Evolutionary conservation across 495 filamentous ascomycete genomes (phyloP).

Genomic region (Penicillium malachiteum): DNA sequence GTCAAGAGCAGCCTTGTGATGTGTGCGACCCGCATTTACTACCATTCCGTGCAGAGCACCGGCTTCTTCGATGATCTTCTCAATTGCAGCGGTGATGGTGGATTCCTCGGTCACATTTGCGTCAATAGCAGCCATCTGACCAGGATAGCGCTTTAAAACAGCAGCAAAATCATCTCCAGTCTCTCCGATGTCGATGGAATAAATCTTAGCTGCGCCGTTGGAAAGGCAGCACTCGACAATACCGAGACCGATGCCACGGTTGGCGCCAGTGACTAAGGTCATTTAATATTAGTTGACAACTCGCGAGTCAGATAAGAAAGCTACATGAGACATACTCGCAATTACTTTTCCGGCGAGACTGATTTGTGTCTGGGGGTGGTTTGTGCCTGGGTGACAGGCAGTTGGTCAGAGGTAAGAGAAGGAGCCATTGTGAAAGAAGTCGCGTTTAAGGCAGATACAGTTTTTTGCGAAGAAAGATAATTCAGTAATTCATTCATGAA

Average conservation of each 20-base stretch:
- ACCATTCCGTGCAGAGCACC: conserved; percentile 38
- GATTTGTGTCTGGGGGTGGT: conserved; percentile 17
- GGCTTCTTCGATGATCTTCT: conserved; percentile 32
- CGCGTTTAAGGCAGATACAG: neutral
- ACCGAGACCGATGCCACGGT: conserved; percentile 38
- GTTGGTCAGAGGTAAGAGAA: conserved; percentile 2
- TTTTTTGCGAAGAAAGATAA: neutral
- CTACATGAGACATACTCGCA: conserved; percentile 15
- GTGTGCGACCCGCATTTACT: conserved; percentile 42
- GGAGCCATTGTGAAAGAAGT: conserved; percentile 7
- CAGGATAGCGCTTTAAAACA: conserved; percentile 27
- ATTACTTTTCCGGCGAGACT: conserved; percentile 24
- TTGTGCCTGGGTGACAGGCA: neutral
- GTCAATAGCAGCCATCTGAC: conserved; percentile 29
- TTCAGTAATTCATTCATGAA: neutral
- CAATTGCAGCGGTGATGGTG: conserved; percentile 34
- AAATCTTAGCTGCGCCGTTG: conserved; percentile 38
- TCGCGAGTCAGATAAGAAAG: neutral
- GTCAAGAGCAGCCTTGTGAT: conserved; percentile 44
- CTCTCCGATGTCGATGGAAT: conserved; percentile 43
- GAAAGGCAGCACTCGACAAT: conserved; percentile 39
- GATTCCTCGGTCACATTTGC: conserved; percentile 38
- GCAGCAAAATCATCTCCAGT: conserved; percentile 36
- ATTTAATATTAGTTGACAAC: neutral
- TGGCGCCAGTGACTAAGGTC: conserved; percentile 32